These are phyloP conservation scores for Leishmania gerbilli DNA, from an alignment of 208 protist genomes.

Conservation along the genomic window DNA sequence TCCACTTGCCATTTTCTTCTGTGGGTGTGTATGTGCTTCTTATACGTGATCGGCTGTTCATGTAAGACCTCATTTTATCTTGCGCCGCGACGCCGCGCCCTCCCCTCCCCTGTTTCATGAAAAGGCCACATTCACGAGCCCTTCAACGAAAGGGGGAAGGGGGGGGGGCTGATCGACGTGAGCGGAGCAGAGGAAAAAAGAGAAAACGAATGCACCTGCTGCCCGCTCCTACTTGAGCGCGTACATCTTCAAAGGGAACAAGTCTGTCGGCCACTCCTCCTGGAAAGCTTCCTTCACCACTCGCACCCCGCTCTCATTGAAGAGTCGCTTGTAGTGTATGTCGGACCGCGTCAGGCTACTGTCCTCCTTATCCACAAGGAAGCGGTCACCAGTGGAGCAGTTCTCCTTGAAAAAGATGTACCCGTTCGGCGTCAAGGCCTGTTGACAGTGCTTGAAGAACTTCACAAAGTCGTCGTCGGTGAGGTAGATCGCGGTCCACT, in stretches of 20 bases:
- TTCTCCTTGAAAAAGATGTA: constrained; percentile 95
- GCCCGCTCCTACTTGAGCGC: constrained; percentile 55
- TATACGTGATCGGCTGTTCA: background rate
- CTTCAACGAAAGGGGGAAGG: background rate
- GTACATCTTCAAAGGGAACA: constrained; percentile 92
- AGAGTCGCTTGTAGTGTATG: constrained; percentile 85
- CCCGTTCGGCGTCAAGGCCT: constrained; percentile 71
- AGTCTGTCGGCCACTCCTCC: constrained; percentile 71
- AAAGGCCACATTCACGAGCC: background rate
- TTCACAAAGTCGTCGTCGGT: constrained; percentile 92
- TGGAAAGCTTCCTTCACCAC: constrained; percentile 74
- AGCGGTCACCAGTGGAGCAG: constrained; percentile 44
- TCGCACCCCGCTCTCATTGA: constrained; percentile 61
- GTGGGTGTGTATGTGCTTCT: background rate
- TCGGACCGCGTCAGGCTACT: constrained; percentile 89
- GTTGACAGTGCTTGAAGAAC: constrained; percentile 80
- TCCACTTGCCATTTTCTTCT: no score
- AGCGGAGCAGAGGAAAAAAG: constrained; percentile 1
- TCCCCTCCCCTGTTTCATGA: background rate
- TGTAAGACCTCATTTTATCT: background rate
- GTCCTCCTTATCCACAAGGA: constrained; percentile 90
- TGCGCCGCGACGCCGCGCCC: background rate
- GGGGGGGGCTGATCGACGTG: background rate
- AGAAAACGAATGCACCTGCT: background rate
- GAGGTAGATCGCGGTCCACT: constrained; percentile 94